Evolutionary conservation across 768 basidiomycete species (phyloP), one percentile per base, ranked within the genome.

Genomic region (Cystobasidium ongulense): DNA sequence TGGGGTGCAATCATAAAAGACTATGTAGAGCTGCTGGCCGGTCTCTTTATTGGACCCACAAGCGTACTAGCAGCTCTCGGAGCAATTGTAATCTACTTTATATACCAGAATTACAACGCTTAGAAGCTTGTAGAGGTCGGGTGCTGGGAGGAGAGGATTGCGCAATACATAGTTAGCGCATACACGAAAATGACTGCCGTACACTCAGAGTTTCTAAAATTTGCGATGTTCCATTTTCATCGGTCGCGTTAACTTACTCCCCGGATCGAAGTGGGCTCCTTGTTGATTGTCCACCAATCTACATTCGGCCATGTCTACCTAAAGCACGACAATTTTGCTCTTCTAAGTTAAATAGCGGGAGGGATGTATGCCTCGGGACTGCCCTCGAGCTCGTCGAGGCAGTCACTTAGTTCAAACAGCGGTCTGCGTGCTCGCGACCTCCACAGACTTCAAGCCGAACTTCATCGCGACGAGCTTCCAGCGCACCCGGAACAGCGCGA

Each of bases 341-440:
- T 8, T 3, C 18, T 4, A 4, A 50, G n/a, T 50, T 3, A 11
- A 8, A 39, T n/a, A 11, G 46, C 46, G n/a, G n/a, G 46, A 8
- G 46, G 46, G 15, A 59, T 59, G 57, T 31, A 11, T 5, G 57
- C 57, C 15, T 59, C 57, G 5, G 57, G 7, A 2, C 11, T 64
- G 13, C 63, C 31, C 13, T 35, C 63, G 33, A 67, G 65, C 65
- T 50, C 43, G 4, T 67, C 65, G 29, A 39, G 65, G 17, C 65
- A 31, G 4, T 46, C 65, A n/a, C 65, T 46, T 23, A 18, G 10
- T 4, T 27, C 39, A 2, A 31, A 31, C 27, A 17, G 50, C 43
- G 65, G 65, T 13, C 36, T 67, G 27, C 65, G 65, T 5, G 65
- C 65, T 5, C 29, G 65, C 1, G 65, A 67, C 46, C 31, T 67